Evolutionary conservation across 176 grass and related monocot genomes (phyloP).

Genomic region (Microstegium vimineum): DNA sequence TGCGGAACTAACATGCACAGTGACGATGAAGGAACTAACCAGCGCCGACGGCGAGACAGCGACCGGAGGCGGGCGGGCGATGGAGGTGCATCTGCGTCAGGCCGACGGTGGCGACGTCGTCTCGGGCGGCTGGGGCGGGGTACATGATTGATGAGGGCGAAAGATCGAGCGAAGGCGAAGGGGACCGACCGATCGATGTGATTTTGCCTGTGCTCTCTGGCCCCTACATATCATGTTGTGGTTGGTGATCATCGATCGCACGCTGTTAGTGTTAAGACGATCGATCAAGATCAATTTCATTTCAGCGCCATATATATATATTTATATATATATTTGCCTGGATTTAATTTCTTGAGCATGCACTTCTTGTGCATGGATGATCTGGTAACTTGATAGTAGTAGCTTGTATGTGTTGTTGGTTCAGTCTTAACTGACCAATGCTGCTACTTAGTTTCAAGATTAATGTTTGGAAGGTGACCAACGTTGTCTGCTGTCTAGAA

Average conservation of each 20-base stretch:
- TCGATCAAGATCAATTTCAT: not conserved
- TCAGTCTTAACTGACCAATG: not conserved
- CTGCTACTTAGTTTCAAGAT: not conserved
- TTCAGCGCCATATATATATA: too few species aligned
- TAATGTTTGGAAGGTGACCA: not conserved
- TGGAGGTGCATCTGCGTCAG: slow-evolving; percentile 17
- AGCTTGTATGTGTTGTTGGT: not conserved
- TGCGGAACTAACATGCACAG: slow-evolving; percentile 26
- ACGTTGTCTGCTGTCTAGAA: not conserved
- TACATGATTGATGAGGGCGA: not conserved
- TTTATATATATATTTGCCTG: too few species aligned
- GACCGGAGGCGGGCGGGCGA: too few species aligned
- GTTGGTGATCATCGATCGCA: slow-evolving; percentile 11
- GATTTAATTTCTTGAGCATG: not conserved
- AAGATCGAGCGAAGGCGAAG: not conserved
- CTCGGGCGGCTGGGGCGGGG: not conserved
- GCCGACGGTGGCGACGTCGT: slow-evolving; percentile 12
- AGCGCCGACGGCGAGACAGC: slow-evolving; percentile 10
- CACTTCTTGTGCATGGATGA: not conserved
- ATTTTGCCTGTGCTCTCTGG: slow-evolving; percentile 21
- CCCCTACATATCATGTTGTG: slow-evolving; percentile 27
- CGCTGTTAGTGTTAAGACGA: slow-evolving; percentile 2
- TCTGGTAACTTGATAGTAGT: not conserved
- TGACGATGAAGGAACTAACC: slow-evolving; percentile 10
- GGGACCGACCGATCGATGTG: slow-evolving; percentile 35